Percentiles rank a stretch among this genome's conserved stretches.
These are phyloP conservation scores for Endocarpon pusillum DNA, from an alignment of 495 filamentous ascomycete species.

Conservation along the genomic window DNA sequence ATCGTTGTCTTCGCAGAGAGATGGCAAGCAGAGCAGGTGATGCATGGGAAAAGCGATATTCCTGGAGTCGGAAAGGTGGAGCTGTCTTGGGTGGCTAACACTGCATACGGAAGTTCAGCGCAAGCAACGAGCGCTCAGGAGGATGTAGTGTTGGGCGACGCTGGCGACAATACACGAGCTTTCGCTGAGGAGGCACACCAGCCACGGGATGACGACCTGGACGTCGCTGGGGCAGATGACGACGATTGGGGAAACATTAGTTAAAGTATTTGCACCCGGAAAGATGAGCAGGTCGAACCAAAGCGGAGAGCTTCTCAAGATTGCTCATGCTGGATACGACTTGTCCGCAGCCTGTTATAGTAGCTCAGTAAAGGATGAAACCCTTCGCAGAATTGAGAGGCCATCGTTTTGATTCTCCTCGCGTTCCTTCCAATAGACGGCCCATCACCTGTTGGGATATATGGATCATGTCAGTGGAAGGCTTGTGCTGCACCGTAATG, in stretches of 20 bases:
- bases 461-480: no score
- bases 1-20: slow-evolving; percentile 77
- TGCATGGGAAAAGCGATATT: slow-evolving; percentile 48
- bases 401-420: no score
- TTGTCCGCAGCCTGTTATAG: no score
- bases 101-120: slow-evolving; percentile 13
- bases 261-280: no score
- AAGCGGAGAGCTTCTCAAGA: no score
- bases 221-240: slow-evolving; percentile 36
- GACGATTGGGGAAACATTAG: slow-evolving; percentile 28
- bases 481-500: no score
- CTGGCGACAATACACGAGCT: not conserved
- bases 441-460: no score
- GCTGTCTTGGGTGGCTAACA: slow-evolving; percentile 44
- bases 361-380: no score
- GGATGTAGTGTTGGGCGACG: slow-evolving; percentile 23
- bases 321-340: no score
- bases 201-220: slow-evolving; percentile 21
- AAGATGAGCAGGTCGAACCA: no score
- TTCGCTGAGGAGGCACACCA: slow-evolving; percentile 4
- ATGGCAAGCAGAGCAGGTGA: slow-evolving; percentile 74
- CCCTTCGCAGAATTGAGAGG: no score
- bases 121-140: slow-evolving; percentile 16
- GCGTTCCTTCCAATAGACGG: no score
- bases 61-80: slow-evolving; percentile 63